Percentiles rank a stretch among this genome's conserved stretches.
Conservation (phyloP, 2,329 filamentous ascomycete genomes). For the Cladosporium oxysporum region DNA sequence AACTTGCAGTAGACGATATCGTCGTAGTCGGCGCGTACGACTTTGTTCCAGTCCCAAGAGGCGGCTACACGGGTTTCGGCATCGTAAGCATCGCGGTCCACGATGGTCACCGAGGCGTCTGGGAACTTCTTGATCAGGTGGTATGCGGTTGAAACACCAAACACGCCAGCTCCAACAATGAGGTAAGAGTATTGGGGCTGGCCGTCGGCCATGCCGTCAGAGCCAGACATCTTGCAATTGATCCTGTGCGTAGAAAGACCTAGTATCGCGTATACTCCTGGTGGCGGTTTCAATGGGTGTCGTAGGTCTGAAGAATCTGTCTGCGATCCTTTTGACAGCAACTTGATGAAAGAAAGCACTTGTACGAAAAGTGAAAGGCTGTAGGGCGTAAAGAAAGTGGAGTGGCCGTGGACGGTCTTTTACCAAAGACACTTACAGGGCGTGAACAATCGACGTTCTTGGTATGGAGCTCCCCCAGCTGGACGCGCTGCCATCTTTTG, state of each 20-base stretch:
- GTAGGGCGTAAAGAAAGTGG: slow-evolving; percentile 11
- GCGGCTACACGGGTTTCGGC: slow-evolving; percentile 52
- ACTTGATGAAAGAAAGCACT: background rate
- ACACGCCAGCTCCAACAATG: slow-evolving; percentile 41
- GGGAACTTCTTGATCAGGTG: slow-evolving; percentile 43
- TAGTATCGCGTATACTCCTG: background rate
- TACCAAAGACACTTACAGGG: slow-evolving; percentile 10
- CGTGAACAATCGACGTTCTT: slow-evolving; percentile 19
- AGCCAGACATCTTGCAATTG: background rate
- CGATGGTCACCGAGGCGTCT: slow-evolving; percentile 42
- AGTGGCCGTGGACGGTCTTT: slow-evolving; percentile 11
- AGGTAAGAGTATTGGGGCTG: slow-evolving; percentile 31
- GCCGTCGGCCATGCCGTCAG: slow-evolving; percentile 11
- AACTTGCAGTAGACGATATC: slow-evolving; percentile 65
- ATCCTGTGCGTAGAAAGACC: background rate
- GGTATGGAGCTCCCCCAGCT: slow-evolving; percentile 19
- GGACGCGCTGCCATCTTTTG: slow-evolving; percentile 4
- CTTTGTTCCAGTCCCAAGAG: slow-evolving; percentile 74
- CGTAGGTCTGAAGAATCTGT: background rate
- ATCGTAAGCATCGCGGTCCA: slow-evolving; percentile 41
- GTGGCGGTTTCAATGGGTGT: background rate
- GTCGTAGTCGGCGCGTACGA: slow-evolving; percentile 68
- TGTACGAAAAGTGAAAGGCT: background rate
- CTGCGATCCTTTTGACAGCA: background rate
- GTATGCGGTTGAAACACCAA: slow-evolving; percentile 64